A percentile compares a stretch with the other conserved stretches of the same genome.
phyloP scores from a whole-genome alignment of 805 yeast species.

The Kazachstania psychrophila region DNA sequence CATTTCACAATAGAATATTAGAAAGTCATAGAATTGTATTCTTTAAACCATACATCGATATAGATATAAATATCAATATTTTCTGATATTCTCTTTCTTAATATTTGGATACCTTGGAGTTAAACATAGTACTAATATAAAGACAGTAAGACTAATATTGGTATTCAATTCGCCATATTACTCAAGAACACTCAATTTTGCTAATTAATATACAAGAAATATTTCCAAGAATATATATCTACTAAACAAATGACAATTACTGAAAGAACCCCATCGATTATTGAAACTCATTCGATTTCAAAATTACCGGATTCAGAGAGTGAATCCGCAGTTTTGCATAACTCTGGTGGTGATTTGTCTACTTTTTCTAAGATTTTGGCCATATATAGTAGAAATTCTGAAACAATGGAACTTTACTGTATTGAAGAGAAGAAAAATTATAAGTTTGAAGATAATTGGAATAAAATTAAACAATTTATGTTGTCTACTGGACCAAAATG shows the following conservation, averaged over 20 bases:
- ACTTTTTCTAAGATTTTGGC: conserved; percentile 34
- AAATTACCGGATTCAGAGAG: conserved; percentile 1
- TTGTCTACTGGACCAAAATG: conserved; percentile 4
- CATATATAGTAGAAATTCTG: conserved; percentile 29
- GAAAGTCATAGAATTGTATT: no score
- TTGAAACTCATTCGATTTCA: conserved; percentile 1
- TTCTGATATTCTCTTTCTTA: no score
- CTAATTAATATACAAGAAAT: background rate
- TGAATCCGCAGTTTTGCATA: conserved; percentile 18
- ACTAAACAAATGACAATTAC: conserved; percentile 13
- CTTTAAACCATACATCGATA: no score
- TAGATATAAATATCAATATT: no score
- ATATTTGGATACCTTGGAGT: no score
- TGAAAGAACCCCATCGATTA: conserved; percentile 5
- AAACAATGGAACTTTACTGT: conserved; percentile 14
- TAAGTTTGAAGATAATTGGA: conserved; percentile 26
- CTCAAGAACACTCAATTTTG: background rate
- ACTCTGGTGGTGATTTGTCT: conserved; percentile 20
- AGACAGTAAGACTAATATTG: no score
- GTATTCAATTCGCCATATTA: no score
- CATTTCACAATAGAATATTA: no score
- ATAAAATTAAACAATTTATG: conserved; percentile 9
- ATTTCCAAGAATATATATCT: no score
- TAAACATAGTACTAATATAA: no score
- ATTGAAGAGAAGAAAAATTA: conserved; percentile 30